phyloP scores from a whole-genome alignment of 202 grass and related monocot genomes.

The Schoenoplectus tabernaemontani region DNA sequence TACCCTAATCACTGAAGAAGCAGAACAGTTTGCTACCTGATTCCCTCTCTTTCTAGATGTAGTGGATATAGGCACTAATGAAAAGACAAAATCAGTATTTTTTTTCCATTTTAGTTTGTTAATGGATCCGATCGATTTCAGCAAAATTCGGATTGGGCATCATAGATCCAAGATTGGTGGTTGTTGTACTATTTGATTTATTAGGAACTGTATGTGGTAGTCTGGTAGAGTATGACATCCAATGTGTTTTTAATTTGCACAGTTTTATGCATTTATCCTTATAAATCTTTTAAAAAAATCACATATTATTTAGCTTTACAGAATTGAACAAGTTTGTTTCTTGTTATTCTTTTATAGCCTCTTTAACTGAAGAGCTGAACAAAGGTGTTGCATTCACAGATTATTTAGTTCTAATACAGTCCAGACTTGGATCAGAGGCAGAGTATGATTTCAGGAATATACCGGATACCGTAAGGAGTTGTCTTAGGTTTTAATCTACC shows the following conservation, averaged over 20 bases:
- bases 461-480: too few species aligned
- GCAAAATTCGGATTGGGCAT: background rate
- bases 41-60: slow-evolving; percentile 5
- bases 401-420: too few species aligned
- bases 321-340: background rate
- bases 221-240: background rate
- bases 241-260: background rate
- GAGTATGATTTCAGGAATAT: too few species aligned
- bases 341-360: too few species aligned
- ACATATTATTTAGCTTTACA: background rate
- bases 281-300: background rate
- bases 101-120: background rate
- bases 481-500: too few species aligned
- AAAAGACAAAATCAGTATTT: background rate
- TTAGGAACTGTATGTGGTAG: background rate
- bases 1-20: slow-evolving; percentile 31
- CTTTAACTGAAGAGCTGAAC: too few species aligned
- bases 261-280: background rate
- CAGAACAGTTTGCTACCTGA: slow-evolving; percentile 27
- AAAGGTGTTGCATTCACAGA: too few species aligned
- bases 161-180: background rate
- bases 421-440: too few species aligned
- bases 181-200: background rate
- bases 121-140: background rate
- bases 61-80: background rate